Evolutionary conservation across 1,139 yeast species (phyloP).

Genomic region (Arxiozyma slooffiae): DNA sequence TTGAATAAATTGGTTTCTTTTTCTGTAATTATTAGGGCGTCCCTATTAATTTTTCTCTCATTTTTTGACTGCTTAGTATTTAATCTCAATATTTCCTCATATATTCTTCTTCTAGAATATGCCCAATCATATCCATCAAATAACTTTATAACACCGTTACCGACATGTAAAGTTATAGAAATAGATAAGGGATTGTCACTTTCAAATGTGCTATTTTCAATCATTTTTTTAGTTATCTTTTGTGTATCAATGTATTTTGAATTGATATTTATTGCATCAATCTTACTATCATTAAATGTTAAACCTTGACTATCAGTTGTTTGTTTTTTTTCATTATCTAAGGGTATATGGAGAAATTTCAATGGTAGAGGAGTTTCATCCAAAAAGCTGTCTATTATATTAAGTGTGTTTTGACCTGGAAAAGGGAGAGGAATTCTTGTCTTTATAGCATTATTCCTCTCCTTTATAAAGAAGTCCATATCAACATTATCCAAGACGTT

Average conservation of each 20-base stretch:
- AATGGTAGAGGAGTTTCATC: slow-evolving; percentile 5
- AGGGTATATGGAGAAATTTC: neutral
- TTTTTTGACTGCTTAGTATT: neutral
- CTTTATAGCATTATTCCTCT: neutral
- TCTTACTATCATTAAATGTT: neutral
- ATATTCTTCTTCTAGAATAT: slow-evolving; percentile 58
- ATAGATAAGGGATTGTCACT: slow-evolving; percentile 4
- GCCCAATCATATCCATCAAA: slow-evolving; percentile 94
- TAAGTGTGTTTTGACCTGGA: slow-evolving; percentile 1
- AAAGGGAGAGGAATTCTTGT: neutral
- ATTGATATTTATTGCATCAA: slow-evolving; percentile 4
- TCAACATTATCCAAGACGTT: slow-evolving; percentile 45
- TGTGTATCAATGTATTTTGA: slow-evolving; percentile 10
- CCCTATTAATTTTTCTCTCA: neutral
- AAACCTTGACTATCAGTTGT: neutral
- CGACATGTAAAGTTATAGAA: slow-evolving; percentile 8
- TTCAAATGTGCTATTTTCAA: neutral
- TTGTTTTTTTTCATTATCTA: neutral
- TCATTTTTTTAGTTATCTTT: slow-evolving; percentile 3
- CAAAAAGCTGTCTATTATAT: slow-evolving; percentile 15
- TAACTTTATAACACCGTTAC: slow-evolving; percentile 37
- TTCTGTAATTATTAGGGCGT: neutral
- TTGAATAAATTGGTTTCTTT: slow-evolving; percentile 18
- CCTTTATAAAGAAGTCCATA: slow-evolving; percentile 22
- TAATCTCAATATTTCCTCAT: slow-evolving; percentile 41